Evolutionary conservation across 352 stramenopile species (phyloP).

Genomic region (Pythium rhizo-oryzae): DNA sequence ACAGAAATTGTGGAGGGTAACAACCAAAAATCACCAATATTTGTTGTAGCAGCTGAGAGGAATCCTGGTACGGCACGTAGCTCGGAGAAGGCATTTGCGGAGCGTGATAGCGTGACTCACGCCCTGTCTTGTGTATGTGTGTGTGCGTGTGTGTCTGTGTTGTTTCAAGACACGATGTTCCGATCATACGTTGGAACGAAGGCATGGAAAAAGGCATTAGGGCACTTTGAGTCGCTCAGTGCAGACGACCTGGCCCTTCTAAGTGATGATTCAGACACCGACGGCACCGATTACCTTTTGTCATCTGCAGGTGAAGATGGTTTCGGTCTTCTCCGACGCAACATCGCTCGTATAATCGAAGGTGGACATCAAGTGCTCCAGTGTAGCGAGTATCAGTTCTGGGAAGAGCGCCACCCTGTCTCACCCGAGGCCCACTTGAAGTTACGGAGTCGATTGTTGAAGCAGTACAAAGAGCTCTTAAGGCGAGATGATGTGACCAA

Average conservation of each 20-base stretch:
- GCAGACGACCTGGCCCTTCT: constrained; percentile 43
- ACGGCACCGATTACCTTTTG: constrained; percentile 44
- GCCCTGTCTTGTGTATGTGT: not conserved
- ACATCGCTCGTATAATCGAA: constrained; percentile 75
- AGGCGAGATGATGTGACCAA: constrained; percentile 34
- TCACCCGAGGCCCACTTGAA: constrained; percentile 62
- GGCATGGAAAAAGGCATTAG: constrained; percentile 82
- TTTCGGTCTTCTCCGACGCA: constrained; percentile 76
- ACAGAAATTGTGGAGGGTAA: constrained; percentile 76
- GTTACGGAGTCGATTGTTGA: constrained; percentile 52
- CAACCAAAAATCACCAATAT: constrained; percentile 81
- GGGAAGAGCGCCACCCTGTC: constrained; percentile 77
- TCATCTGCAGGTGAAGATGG: constrained; percentile 68
- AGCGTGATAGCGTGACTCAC: not conserved
- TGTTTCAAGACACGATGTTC: constrained; percentile 63
- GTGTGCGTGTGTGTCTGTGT: no score
- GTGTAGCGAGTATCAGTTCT: constrained; percentile 84
- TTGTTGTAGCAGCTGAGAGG: constrained; percentile 65
- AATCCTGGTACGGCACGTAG: constrained; percentile 40
- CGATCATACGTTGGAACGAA: constrained; percentile 77
- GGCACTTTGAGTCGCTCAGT: constrained; percentile 68
- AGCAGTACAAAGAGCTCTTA: constrained; percentile 57
- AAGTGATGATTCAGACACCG: constrained; percentile 14
- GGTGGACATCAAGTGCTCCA: constrained; percentile 62
- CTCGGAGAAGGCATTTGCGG: not conserved